These are phyloP conservation scores for Teratosphaeria destructans DNA, from an alignment of 2,329 filamentous ascomycete genomes.

Conservation along the genomic window DNA sequence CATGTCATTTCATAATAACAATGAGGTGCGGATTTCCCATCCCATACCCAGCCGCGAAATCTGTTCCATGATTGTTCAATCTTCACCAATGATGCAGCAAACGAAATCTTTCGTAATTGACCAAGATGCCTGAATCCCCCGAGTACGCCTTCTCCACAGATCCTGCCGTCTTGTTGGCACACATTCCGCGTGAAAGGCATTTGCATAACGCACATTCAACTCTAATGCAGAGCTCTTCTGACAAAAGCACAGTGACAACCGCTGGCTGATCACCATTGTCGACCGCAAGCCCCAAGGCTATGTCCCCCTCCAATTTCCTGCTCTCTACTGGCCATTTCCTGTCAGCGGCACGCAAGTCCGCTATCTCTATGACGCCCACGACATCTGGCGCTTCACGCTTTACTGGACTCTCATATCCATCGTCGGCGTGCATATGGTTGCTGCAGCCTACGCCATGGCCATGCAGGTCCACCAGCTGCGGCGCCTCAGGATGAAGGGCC, in stretches of 20 bases:
- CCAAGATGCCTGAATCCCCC: background rate
- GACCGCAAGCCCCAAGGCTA: constrained; percentile 49
- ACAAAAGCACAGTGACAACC: constrained; percentile 11
- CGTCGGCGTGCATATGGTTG: constrained; percentile 61
- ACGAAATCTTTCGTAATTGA: background rate
- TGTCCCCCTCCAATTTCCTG: constrained; percentile 62
- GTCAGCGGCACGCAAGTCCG: constrained; percentile 45
- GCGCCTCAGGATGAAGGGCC: background rate
- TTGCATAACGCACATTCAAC: background rate
- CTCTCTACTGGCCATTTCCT: constrained; percentile 64
- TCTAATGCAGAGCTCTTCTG: background rate
- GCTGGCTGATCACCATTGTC: constrained; percentile 35
- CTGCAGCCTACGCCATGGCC: constrained; percentile 59
- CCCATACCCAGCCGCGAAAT: background rate
- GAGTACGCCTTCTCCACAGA: background rate
- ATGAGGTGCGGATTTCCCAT: background rate
- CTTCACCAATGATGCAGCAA: too few species aligned
- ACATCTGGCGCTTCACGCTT: constrained; percentile 81
- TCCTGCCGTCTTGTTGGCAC: background rate
- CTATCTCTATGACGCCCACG: constrained; percentile 62
- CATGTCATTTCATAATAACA: background rate
- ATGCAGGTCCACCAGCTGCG: constrained; percentile 46
- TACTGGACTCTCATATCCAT: constrained; percentile 79
- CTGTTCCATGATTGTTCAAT: too few species aligned
- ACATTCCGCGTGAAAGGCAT: background rate